These are phyloP conservation scores for Coriaria nepalensis DNA, from an alignment of 306 rosid species.

Conservation along the genomic window DNA sequence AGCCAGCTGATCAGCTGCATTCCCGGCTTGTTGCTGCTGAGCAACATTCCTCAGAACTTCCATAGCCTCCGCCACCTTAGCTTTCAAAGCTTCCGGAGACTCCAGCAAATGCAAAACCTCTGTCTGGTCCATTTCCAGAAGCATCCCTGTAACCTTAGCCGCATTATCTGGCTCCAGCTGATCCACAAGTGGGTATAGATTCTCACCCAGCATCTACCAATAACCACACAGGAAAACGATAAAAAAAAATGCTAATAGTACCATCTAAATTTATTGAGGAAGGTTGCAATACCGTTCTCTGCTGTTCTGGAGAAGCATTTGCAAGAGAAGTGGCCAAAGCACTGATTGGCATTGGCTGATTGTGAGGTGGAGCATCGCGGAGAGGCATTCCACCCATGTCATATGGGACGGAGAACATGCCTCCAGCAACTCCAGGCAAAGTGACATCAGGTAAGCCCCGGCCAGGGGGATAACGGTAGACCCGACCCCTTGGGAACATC, in stretches of 20 bases:
- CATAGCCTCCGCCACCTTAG: slow-evolving; percentile 96
- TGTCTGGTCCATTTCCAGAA: slow-evolving; percentile 97
- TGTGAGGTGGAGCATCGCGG: slow-evolving; percentile 50
- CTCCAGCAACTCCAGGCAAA: slow-evolving; percentile 89
- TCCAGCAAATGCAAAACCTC: slow-evolving; percentile 95
- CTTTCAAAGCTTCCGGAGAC: slow-evolving; percentile 94
- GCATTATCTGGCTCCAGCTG: slow-evolving; percentile 94
- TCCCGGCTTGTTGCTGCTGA: slow-evolving; percentile 81
- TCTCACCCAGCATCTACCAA: slow-evolving; percentile 92
- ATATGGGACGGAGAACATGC: slow-evolving; percentile 92
- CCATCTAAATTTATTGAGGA: not conserved
- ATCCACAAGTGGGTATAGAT: slow-evolving; percentile 93
- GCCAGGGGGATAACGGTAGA: slow-evolving; percentile 84
- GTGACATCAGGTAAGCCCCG: slow-evolving; percentile 79
- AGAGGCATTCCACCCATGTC: slow-evolving; percentile 69
- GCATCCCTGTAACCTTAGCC: slow-evolving; percentile 99
- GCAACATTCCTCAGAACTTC: slow-evolving; percentile 88
- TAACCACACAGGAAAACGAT: slow-evolving; percentile 2
- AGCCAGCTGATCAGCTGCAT: slow-evolving; percentile 74
- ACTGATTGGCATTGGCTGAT: slow-evolving; percentile 81
- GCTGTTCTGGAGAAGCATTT: slow-evolving; percentile 90
- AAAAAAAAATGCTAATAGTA: too few relatives aligned
- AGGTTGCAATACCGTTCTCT: slow-evolving; percentile 76
- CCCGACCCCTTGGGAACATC: slow-evolving; percentile 92
- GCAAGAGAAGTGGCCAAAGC: slow-evolving; percentile 94